phyloP scores from a whole-genome alignment of 345 rosid genomes.

The Sisymbrium irio region DNA sequence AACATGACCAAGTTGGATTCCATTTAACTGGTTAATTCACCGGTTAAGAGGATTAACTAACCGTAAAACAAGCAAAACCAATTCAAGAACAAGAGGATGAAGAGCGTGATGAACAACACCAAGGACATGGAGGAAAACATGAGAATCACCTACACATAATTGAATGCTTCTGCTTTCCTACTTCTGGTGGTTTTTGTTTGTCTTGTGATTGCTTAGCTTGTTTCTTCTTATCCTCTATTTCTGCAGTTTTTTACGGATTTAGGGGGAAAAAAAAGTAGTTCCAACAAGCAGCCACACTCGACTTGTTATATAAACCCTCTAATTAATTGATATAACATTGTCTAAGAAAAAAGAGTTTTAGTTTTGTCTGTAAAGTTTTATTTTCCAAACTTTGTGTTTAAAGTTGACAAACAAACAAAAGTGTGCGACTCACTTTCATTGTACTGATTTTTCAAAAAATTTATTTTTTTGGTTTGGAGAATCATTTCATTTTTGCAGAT shows the following conservation, averaged over 20 bases:
- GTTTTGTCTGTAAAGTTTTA: neutral
- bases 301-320: too few relatives aligned
- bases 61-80: neutral
- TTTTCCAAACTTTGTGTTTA: neutral
- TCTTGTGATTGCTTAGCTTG: slow-evolving; percentile 5
- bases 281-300: too few relatives aligned
- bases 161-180: slow-evolving; percentile 15
- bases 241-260: too few relatives aligned
- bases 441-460: slow-evolving; percentile 5
- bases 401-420: neutral
- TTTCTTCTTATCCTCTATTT: slow-evolving; percentile 30
- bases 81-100: slow-evolving; percentile 18
- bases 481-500: neutral
- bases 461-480: neutral
- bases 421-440: slow-evolving; percentile 2
- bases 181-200: slow-evolving; percentile 9
- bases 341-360: too few relatives aligned
- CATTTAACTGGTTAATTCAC: neutral
- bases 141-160: slow-evolving; percentile 26
- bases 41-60: neutral
- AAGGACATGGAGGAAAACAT: slow-evolving; percentile 36
- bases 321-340: too few relatives aligned
- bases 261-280: too few relatives aligned
- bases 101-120: slow-evolving; percentile 25
- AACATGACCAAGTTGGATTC: neutral